A percentile compares a stretch with the other conserved stretches of the same genome.
phyloP scores from a whole-genome alignment of 2,329 filamentous ascomycete species.

The Lecanicillium sp. region DNA sequence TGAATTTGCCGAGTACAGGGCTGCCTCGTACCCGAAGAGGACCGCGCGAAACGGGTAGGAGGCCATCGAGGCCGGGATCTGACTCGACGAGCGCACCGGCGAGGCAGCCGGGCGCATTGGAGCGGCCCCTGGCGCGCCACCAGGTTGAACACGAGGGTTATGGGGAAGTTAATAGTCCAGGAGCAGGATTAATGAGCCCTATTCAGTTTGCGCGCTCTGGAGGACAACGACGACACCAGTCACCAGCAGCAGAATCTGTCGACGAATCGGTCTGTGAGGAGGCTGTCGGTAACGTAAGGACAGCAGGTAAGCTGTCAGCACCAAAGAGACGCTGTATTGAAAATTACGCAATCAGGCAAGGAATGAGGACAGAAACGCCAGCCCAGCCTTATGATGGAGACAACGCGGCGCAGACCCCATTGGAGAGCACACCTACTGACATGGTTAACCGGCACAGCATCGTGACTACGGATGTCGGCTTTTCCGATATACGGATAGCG shows the following conservation, averaged over 20 bases:
- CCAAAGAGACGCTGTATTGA: too few species aligned
- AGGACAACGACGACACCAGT: background rate
- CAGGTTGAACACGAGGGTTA: slow-evolving; percentile 1
- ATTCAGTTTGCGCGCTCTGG: too few species aligned
- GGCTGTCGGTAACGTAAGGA: too few species aligned
- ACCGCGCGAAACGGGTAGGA: too few species aligned
- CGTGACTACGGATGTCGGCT: background rate
- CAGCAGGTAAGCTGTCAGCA: too few species aligned
- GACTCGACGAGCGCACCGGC: background rate
- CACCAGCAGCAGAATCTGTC: background rate
- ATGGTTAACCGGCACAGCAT: background rate
- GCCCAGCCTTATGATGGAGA: too few species aligned
- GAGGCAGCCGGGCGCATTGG: background rate
- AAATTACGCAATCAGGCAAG: too few species aligned
- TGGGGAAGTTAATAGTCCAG: background rate
- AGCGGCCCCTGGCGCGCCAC: background rate
- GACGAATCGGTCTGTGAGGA: too few species aligned
- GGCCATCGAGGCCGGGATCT: background rate
- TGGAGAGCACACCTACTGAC: background rate
- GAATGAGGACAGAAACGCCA: too few species aligned
- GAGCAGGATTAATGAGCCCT: background rate
- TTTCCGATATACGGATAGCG: background rate
- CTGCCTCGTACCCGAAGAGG: background rate
- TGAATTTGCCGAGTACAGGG: background rate
- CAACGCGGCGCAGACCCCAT: background rate